phyloP scores from a whole-genome alignment of 2,329 filamentous ascomycete genomes.

The Calonectria leucothoes region DNA sequence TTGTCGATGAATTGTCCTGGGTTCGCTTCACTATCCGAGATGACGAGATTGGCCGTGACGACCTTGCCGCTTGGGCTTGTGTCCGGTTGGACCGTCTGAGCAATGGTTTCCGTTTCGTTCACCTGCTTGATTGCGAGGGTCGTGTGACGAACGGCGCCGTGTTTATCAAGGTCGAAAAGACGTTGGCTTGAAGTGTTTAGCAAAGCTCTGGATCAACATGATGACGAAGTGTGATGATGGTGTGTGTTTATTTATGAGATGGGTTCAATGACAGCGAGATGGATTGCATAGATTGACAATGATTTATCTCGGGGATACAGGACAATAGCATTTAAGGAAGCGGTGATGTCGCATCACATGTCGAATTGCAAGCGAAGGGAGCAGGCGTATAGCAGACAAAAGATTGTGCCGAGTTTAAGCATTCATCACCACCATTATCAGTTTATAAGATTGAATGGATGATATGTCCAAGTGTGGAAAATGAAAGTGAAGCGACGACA shows the following conservation, averaged over 20 bases:
- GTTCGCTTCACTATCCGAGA: slow-evolving; percentile 89
- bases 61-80: slow-evolving; percentile 88
- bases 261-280: neutral
- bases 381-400: neutral
- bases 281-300: neutral
- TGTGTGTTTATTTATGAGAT: neutral
- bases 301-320: neutral
- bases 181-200: slow-evolving; percentile 37
- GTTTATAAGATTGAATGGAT: neutral
- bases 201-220: neutral
- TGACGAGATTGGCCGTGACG: slow-evolving; percentile 82
- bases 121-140: slow-evolving; percentile 78
- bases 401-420: neutral
- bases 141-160: slow-evolving; percentile 74
- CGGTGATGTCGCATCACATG: neutral
- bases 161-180: slow-evolving; percentile 80
- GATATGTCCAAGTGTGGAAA: too few species aligned
- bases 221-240: neutral
- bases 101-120: slow-evolving; percentile 81
- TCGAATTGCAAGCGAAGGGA: neutral
- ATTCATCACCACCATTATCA: neutral
- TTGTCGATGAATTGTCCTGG: slow-evolving; percentile 78
- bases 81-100: slow-evolving; percentile 85
- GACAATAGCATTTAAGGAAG: neutral
- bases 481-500: neutral